Evolutionary conservation across 225 moss, liverwort and hornwort species (phyloP).

Genomic region (Takakia lepidozioides): DNA sequence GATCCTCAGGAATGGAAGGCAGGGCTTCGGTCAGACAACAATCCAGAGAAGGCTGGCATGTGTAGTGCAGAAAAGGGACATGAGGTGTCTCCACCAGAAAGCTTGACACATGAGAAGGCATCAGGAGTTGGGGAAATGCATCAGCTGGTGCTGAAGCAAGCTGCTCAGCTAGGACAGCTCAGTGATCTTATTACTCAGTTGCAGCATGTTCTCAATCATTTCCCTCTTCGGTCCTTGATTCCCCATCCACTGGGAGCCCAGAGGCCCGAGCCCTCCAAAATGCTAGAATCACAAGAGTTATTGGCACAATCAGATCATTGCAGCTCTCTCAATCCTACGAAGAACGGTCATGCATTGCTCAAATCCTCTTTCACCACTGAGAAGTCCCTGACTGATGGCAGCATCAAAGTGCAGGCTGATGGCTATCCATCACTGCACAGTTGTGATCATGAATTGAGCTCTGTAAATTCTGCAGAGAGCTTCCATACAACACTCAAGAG

Average conservation of each 20-base stretch:
- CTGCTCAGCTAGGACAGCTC: constrained; percentile 30
- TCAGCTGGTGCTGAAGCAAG: constrained; percentile 21
- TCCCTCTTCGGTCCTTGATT: constrained; percentile 9
- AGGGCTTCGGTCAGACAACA: constrained; percentile 36
- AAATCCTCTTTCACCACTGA: neutral
- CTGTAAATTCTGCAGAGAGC: neutral
- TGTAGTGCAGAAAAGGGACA: constrained; percentile 4
- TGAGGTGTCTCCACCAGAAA: constrained; percentile 12
- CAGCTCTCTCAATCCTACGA: neutral
- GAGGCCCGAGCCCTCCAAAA: neutral
- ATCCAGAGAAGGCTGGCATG: constrained; percentile 34
- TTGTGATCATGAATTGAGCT: too few species aligned
- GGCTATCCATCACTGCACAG: neutral
- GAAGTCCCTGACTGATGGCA: constrained; percentile 6
- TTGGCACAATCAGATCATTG: neutral
- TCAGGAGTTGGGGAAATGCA: constrained; percentile 14
- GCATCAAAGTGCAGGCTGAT: constrained; percentile 2
- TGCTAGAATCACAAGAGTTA: neutral
- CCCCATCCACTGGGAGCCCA: too few species aligned
- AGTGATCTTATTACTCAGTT: constrained; percentile 27
- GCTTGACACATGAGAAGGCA: constrained; percentile 7
- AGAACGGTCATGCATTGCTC: neutral
- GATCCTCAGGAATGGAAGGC: constrained; percentile 33
- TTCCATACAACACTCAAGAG: neutral
- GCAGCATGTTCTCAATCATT: constrained; percentile 17